A percentile compares a stretch with the other conserved stretches of the same genome.
Evolutionary conservation across 2,329 filamentous ascomycete genomes (phyloP).

Genomic region (Parafenestella ontariensis): DNA sequence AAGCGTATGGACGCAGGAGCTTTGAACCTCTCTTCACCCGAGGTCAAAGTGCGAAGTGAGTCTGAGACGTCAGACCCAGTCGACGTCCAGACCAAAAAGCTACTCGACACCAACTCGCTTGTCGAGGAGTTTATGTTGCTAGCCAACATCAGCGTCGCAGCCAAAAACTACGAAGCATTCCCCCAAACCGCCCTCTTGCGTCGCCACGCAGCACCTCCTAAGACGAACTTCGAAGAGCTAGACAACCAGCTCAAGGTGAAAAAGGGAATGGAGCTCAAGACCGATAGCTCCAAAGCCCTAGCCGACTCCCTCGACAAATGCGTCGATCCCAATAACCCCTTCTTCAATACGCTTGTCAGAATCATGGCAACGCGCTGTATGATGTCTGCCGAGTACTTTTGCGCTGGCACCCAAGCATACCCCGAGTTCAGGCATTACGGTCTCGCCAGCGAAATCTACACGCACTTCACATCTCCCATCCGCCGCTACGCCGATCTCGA

Average conservation of each 20-base stretch:
- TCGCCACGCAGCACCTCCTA: conserved; percentile 89
- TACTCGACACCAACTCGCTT: conserved; percentile 94
- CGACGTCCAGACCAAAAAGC: conserved; percentile 93
- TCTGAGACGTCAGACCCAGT: conserved; percentile 95
- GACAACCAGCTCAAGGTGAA: conserved; percentile 89
- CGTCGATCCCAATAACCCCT: conserved; percentile 79
- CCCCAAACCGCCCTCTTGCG: conserved; percentile 94
- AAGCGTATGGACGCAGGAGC: conserved; percentile 95
- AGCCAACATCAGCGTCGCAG: conserved; percentile 93
- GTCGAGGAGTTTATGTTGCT: conserved; percentile 99
- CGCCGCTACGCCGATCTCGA: conserved; percentile 96
- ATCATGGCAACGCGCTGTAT: conserved; percentile 99
- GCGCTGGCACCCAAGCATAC: conserved; percentile 88
- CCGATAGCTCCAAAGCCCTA: conserved; percentile 89
- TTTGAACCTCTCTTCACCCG: conserved; percentile 93
- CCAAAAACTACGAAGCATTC: conserved; percentile 88
- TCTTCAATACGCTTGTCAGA: conserved; percentile 97
- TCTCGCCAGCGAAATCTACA: conserved; percentile 95
- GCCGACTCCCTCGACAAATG: conserved; percentile 91
- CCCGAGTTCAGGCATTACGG: conserved; percentile 97
- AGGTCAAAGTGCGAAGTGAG: conserved; percentile 94
- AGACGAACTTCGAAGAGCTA: conserved; percentile 96
- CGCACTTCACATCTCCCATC: conserved; percentile 97
- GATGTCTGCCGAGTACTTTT: conserved; percentile 99
- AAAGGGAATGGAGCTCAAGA: conserved; percentile 77